Base-by-base conservation (phyloP, 495 filamentous ascomycete species). In the Lasiosphaeria ovina region DNA sequence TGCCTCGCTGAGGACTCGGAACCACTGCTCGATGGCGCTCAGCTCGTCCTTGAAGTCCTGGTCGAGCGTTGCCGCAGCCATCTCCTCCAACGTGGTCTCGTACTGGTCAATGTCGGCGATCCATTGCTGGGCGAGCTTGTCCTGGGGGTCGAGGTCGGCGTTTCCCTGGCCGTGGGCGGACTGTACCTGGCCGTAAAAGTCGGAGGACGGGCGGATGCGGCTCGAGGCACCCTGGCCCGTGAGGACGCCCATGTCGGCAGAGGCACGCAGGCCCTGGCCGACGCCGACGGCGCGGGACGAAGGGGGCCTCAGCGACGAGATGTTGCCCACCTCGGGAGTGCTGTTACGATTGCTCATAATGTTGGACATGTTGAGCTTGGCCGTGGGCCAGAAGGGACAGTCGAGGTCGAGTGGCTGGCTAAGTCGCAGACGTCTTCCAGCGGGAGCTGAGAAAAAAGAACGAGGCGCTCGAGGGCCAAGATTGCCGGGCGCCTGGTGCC, bases 11-110 rank as follows among this genome's bases (percentile, higher is more conserved):
- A 98, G 80, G 34, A 98, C 94, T 50, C 92, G 89, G 75, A 98
- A 98, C 94, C 94, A 98, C 78, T 98, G 93, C 78, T 98, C 94
- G 69, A 98, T 98, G 60, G 94, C 94, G 74, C 90, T 94, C 54
- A 98, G 85, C 76, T 98, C 94, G 77, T 98, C 94, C 80, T 98
- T 98, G 79, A 98, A 98, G 65, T 98, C 95, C 76, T 98, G 95
- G 73, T 98, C 94, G 38, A 98, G 79, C 10, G 95, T 97, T 51
- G 95, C 94, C 35, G 93, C 92, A 17, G 94, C 95, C 94, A 98
- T 98, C 73, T 98, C 94, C 73, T 98, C 95, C 67, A 98, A 75
- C 4, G 94, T 98, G 49, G 84, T 95, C 81, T 98, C 94, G 66
- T 96, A 96, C 72, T 97, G 93, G 69, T 98, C 94, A 66, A 98